Conservation (phyloP, 441 rosid genomes). For the Populus trichocarpa region DNA sequence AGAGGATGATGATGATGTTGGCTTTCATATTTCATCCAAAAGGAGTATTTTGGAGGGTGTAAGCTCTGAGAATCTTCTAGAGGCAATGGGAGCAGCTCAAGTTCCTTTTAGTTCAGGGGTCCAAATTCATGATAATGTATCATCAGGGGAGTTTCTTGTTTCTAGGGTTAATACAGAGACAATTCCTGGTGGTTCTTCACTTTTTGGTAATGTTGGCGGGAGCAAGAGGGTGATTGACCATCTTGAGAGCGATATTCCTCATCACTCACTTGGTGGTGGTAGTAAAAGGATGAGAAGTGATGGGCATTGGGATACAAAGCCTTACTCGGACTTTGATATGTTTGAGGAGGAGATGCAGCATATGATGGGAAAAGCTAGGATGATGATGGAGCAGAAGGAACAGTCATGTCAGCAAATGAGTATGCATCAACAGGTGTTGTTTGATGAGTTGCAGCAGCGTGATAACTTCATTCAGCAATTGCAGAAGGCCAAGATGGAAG, state of each 20-base stretch:
- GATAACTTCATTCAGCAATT: conserved; percentile 45
- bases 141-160: conserved; percentile 52
- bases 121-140: conserved; percentile 36
- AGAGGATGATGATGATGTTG: conserved; percentile 38
- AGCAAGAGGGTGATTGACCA: conserved; percentile 61
- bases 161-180: conserved; percentile 50
- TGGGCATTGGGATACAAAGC: conserved; percentile 49
- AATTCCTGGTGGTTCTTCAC: conserved; percentile 43
- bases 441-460: conserved; percentile 50
- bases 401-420: conserved; percentile 38
- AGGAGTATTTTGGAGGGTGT: conserved; percentile 43
- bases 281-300: conserved; percentile 67
- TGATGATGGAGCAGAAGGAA: conserved; percentile 46
- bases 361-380: conserved; percentile 46
- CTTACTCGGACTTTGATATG: conserved; percentile 39
- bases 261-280: conserved; percentile 40
- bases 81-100: conserved; percentile 50
- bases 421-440: conserved; percentile 54
- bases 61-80: conserved; percentile 54
- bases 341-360: conserved; percentile 50
- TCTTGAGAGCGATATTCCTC: conserved; percentile 41
- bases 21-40: conserved; percentile 44
- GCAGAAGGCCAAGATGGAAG: conserved; percentile 59
- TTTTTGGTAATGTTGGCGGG: conserved; percentile 37
- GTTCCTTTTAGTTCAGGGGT: conserved; percentile 49